A percentile compares a stretch with the other conserved stretches of the same genome.
Evolutionary conservation across 257 asterid genomes (phyloP).

Genomic region (Solanum habrochaites): DNA sequence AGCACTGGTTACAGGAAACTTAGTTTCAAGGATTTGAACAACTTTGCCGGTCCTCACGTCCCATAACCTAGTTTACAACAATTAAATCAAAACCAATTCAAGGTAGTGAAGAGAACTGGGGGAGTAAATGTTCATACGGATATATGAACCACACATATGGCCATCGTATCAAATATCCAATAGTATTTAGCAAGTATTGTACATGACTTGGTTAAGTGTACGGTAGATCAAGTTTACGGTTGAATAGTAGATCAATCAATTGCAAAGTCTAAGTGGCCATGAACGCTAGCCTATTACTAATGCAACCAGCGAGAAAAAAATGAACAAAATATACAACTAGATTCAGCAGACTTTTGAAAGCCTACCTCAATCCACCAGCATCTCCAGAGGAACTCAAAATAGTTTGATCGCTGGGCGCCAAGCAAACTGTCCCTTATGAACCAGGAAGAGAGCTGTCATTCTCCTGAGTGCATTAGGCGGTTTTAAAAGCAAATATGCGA

Average conservation of each 20-base stretch:
- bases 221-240: background rate
- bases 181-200: background rate
- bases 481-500: constrained; percentile 77
- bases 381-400: constrained; percentile 87
- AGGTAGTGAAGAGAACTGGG: background rate
- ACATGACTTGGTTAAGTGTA: background rate
- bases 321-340: background rate
- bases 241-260: background rate
- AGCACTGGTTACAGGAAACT: constrained; percentile 78
- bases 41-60: constrained; percentile 87
- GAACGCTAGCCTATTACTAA: background rate
- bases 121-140: background rate
- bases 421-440: constrained; percentile 61
- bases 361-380: constrained; percentile 82
- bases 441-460: constrained; percentile 81
- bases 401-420: constrained; percentile 94
- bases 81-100: background rate
- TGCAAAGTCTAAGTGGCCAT: background rate
- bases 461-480: constrained; percentile 84
- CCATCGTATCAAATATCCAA: background rate
- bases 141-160: background rate
- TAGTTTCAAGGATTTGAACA: constrained; percentile 82
- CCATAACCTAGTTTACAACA: constrained; percentile 56
- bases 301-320: background rate
- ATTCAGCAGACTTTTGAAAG: background rate